A percentile compares a stretch with the other conserved stretches of the same genome.
Conservation (phyloP, 169 alveolate species). For the Cryptosporidium parvum region DNA sequence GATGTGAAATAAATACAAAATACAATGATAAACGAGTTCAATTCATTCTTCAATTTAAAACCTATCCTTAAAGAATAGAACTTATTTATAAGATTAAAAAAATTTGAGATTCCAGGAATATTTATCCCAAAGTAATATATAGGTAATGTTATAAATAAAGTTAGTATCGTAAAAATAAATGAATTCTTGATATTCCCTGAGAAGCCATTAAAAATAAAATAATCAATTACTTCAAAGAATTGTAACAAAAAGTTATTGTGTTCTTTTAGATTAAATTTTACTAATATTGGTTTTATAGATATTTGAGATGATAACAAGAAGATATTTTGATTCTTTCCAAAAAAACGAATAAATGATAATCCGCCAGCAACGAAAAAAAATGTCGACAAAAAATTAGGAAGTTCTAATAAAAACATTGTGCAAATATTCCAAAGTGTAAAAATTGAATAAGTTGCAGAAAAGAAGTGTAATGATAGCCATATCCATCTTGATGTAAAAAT, state of each 20-base stretch:
- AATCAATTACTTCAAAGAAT: constrained; percentile 9
- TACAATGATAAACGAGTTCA: neutral
- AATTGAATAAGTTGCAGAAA: constrained; percentile 49
- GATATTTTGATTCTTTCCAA: constrained; percentile 62
- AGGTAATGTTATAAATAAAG: constrained; percentile 37
- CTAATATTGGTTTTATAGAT: neutral
- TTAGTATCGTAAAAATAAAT: constrained; percentile 16
- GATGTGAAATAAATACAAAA: constrained; percentile 7
- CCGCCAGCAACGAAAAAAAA: constrained; percentile 52
- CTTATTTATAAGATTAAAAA: constrained; percentile 4
- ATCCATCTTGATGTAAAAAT: constrained; percentile 72
- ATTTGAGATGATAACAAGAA: constrained; percentile 27
- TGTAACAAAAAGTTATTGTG: neutral
- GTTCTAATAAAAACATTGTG: constrained; percentile 27
- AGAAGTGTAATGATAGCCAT: constrained; percentile 48
- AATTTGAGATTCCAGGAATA: constrained; percentile 49
- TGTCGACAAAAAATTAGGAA: constrained; percentile 11
- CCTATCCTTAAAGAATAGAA: constrained; percentile 8
- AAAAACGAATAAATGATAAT: constrained; percentile 52
- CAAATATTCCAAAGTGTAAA: constrained; percentile 27
- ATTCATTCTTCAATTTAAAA: neutral
- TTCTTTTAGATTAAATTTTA: neutral
- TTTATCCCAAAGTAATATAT: constrained; percentile 21
- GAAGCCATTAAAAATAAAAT: constrained; percentile 20
- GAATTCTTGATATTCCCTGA: constrained; percentile 11